phyloP scores from a whole-genome alignment of 169 alveolate species.

The Plasmodium sp. region DNA sequence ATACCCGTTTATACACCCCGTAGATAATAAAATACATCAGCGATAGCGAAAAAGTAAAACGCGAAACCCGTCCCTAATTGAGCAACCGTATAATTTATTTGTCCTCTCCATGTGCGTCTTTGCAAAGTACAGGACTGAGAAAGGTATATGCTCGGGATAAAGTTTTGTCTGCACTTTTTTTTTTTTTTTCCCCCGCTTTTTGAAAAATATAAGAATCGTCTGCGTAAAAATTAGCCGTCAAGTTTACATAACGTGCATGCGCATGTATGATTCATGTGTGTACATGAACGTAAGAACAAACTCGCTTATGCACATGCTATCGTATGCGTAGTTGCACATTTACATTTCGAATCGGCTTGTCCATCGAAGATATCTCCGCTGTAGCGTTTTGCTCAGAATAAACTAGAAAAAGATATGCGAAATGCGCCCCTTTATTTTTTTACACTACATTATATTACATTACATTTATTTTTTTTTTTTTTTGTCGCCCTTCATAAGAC shows the following conservation, averaged over 20 bases:
- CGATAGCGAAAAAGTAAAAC: background rate
- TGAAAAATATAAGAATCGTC: background rate
- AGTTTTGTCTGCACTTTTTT: background rate
- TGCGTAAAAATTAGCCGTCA: background rate
- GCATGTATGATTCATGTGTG: background rate
- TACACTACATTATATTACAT: no score
- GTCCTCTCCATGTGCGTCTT: background rate
- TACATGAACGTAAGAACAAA: background rate
- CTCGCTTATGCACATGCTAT: background rate
- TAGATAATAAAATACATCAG: background rate
- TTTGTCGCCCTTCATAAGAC: no score
- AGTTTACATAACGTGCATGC: background rate
- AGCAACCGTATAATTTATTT: background rate
- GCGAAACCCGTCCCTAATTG: background rate
- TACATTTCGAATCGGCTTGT: background rate
- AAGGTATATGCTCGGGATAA: background rate
- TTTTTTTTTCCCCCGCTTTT: background rate
- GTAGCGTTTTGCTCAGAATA: no score
- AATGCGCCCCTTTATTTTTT: no score
- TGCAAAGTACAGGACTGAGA: background rate
- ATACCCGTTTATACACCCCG: background rate
- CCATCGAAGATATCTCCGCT: no score
- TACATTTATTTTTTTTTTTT: no score
- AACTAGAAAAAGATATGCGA: no score
- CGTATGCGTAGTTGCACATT: background rate